Evolutionary conservation across 2,329 filamentous ascomycete genomes (phyloP), one percentile per base, ranked within the genome.

Genomic region (Fusarium hostae): DNA sequence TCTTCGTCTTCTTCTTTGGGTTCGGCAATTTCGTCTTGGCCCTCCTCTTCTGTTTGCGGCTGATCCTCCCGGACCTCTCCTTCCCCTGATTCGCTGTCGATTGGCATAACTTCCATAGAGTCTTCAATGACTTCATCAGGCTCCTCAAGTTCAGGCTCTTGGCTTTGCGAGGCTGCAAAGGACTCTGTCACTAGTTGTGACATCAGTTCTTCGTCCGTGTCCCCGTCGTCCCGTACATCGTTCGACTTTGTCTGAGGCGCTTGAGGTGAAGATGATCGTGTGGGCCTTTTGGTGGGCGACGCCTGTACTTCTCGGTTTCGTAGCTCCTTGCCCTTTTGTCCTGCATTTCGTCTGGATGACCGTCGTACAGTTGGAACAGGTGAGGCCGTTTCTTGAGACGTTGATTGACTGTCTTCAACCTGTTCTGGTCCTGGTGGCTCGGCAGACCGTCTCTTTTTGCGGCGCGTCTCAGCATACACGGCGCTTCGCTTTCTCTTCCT

Each of bases 181-280:
- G 81, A 82, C 68, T 84, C 83, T 15, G 76, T 78, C 24, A 81
- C 78, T 28, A 84, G 74, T 63, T 84, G 83, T 26, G 82, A 84
- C 71, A 81, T 73, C 18, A 83, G 66, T 65, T 84, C 82, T 51
- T 83, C 82, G 41, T 84, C 82, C 22, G 81, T 82, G 54, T 84
- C 79, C 39, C 72, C 75, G 16, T 66, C 74, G 51, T 81, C 77
- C 37, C 60, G 64, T 28, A 43, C 70, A 50, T 67, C 64, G 28
- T 41, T 34, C 56, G 22, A 11, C 20, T 47, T 51, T 48, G 48
- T 47, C 41, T 62, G 59, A 18, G 55, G 34, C 34, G 52, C 47
- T 45, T 66, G 59, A 26, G 61, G n/a, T 28, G 37, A 22, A 15
- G 56, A 47, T 30, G 50, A 41, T 58, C 43, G 58, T 26, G 64